Percentiles rank a stretch among this genome's conserved stretches.
Conservation (phyloP, 305 asterid species). For the Euphrasia arctica region DNA sequence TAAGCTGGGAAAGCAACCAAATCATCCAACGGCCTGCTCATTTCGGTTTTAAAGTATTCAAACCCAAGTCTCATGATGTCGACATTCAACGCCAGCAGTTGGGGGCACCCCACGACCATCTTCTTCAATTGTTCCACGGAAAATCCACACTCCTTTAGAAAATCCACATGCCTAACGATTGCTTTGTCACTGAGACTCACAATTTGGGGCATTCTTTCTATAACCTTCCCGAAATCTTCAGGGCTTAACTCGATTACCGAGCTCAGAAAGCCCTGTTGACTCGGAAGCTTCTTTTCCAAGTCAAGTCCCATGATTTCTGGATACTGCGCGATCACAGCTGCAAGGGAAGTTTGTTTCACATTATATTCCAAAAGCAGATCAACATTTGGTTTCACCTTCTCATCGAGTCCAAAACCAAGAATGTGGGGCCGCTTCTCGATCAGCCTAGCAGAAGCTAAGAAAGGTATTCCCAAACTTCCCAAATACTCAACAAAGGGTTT, state of each 20-base stretch:
- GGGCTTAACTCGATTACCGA: conserved; percentile 44
- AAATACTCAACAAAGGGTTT: conserved; percentile 91
- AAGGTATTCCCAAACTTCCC: conserved; percentile 75
- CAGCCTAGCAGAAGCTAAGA: conserved; percentile 75
- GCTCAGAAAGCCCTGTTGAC: conserved; percentile 50
- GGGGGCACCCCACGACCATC: conserved; percentile 91
- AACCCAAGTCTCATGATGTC: conserved; percentile 77
- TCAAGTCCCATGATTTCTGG: conserved; percentile 84
- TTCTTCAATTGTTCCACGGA: conserved; percentile 59
- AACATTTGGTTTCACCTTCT: conserved; percentile 68
- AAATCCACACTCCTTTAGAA: conserved; percentile 64
- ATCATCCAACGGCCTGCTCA: conserved; percentile 83
- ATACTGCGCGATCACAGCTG: conserved; percentile 77
- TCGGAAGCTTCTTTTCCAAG: conserved; percentile 45
- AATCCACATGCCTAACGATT: conserved; percentile 59
- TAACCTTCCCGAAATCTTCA: conserved; percentile 72
- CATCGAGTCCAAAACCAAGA: conserved; percentile 82
- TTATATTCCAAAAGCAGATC: conserved; percentile 55
- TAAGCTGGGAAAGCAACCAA: conserved; percentile 84
- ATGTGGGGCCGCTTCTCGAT: conserved; percentile 79
- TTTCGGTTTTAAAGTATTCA: conserved; percentile 52
- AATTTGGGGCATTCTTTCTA: conserved; percentile 91
- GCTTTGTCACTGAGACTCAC: conserved; percentile 66
- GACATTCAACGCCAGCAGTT: conserved; percentile 75
- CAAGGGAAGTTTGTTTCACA: conserved; percentile 56